Conservation (phyloP, 192 early-diverging fungal species). For the Linnemannia schmuckeri region DNA sequence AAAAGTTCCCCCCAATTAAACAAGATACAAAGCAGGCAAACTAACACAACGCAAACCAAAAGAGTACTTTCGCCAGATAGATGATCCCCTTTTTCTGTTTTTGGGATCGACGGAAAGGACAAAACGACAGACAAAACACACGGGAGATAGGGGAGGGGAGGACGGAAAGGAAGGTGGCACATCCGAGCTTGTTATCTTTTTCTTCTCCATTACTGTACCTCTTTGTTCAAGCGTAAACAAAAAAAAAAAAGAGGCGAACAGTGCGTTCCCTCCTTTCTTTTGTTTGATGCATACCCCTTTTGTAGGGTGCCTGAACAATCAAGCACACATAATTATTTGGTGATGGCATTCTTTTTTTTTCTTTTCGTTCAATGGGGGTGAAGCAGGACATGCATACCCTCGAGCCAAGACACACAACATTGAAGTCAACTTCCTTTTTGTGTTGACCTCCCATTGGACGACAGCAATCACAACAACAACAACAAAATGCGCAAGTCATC, state of each 20-base stretch:
- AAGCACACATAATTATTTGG: not conserved
- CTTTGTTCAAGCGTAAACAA: not conserved
- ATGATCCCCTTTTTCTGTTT: not conserved
- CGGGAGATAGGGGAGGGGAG: not conserved
- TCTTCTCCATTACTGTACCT: not conserved
- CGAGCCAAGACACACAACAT: not conserved
- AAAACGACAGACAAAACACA: not conserved
- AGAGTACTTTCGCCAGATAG: not conserved
- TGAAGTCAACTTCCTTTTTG: not conserved
- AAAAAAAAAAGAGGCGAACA: not conserved
- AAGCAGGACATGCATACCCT: constrained; percentile 1
- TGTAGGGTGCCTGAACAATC: not conserved
- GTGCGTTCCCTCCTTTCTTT: not conserved
- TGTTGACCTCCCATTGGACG: not conserved
- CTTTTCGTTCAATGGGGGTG: not conserved
- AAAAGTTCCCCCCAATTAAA: too few relatives aligned
- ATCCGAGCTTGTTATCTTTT: not conserved
- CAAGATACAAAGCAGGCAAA: too few relatives aligned
- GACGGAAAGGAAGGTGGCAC: not conserved
- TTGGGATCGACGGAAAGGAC: not conserved
- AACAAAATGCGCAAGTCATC: too few relatives aligned
- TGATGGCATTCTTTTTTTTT: not conserved
- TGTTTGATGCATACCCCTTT: not conserved
- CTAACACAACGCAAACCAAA: not conserved
- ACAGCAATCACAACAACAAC: not conserved